phyloP scores from a whole-genome alignment of 1,284 basidiomycete species.

The Pyrrhoderma noxium region DNA sequence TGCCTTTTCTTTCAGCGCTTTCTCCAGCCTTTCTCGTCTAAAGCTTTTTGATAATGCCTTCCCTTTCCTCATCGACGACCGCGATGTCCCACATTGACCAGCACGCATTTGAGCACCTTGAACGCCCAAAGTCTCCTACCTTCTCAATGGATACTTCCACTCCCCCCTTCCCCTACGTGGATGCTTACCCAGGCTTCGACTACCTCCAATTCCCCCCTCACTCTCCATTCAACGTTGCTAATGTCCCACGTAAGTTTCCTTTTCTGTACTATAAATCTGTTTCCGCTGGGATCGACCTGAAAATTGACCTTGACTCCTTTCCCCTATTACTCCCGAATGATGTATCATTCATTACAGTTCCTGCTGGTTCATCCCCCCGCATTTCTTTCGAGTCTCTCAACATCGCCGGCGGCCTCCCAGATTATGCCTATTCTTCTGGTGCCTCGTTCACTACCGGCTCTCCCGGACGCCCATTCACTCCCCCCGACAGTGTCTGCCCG shows the following conservation, averaged over 20 bases:
- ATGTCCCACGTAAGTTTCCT: slow-evolving; percentile 36
- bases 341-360: slow-evolving; percentile 28
- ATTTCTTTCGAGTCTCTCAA: slow-evolving; percentile 57
- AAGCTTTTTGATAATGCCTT: slow-evolving; percentile 27
- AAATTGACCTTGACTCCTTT: background rate
- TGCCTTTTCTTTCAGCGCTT: slow-evolving; percentile 39
- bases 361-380: slow-evolving; percentile 45
- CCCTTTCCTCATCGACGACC: slow-evolving; percentile 41
- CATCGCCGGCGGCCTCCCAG: slow-evolving; percentile 39
- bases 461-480: slow-evolving; percentile 55
- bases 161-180: slow-evolving; percentile 17
- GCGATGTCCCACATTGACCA: slow-evolving; percentile 18
- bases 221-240: slow-evolving; percentile 24
- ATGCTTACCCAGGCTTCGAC: slow-evolving; percentile 17
- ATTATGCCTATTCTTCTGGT: slow-evolving; percentile 58
- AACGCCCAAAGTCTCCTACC: slow-evolving; percentile 30
- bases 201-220: slow-evolving; percentile 16
- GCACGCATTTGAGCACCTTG: slow-evolving; percentile 17
- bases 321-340: background rate
- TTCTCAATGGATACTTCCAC: slow-evolving; percentile 28
- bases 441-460: slow-evolving; percentile 43
- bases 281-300: no score
- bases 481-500: slow-evolving; percentile 62
- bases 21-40: slow-evolving; percentile 43
- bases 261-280: background rate